A percentile compares a stretch with the other conserved stretches of the same genome.
phyloP scores from a whole-genome alignment of 176 grass and related monocot species.

The Triticum aestivum region DNA sequence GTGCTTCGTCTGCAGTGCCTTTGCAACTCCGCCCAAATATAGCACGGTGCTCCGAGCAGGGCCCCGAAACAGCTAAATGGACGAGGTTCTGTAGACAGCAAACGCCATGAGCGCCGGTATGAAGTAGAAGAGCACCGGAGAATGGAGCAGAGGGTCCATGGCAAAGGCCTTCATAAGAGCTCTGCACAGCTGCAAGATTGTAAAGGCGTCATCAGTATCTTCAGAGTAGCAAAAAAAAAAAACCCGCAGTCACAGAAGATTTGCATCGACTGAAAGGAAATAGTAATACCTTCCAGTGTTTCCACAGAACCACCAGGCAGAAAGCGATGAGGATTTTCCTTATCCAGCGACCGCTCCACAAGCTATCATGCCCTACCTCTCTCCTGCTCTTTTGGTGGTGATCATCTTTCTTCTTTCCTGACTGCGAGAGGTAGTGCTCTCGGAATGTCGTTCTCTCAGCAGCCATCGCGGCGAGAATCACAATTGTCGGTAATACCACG shows the following conservation, averaged over 20 bases:
- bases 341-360: slow-evolving; percentile 66
- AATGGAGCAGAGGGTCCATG: slow-evolving; percentile 82
- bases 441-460: slow-evolving; percentile 64
- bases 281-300: slow-evolving; percentile 71
- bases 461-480: slow-evolving; percentile 73
- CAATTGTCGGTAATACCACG: slow-evolving; percentile 66
- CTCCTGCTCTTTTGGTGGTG: slow-evolving; percentile 55
- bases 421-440: slow-evolving; percentile 65
- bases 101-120: slow-evolving; percentile 64
- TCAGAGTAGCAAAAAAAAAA: background rate
- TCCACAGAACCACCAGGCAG: slow-evolving; percentile 63
- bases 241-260: background rate
- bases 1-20: background rate
- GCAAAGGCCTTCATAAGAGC: slow-evolving; percentile 85
- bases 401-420: slow-evolving; percentile 95
- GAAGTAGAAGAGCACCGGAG: slow-evolving; percentile 67
- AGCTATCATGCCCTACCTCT: slow-evolving; percentile 22
- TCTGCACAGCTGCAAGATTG: slow-evolving; percentile 65
- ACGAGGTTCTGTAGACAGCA: slow-evolving; percentile 65
- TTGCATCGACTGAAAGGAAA: slow-evolving; percentile 4
- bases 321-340: slow-evolving; percentile 70
- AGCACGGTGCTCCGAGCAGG: background rate
- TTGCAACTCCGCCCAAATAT: background rate
- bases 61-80: slow-evolving; percentile 36
- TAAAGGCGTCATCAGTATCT: background rate